Conservation (phyloP, 2,329 filamentous ascomycete species). For the Thyridium curvatum region DNA sequence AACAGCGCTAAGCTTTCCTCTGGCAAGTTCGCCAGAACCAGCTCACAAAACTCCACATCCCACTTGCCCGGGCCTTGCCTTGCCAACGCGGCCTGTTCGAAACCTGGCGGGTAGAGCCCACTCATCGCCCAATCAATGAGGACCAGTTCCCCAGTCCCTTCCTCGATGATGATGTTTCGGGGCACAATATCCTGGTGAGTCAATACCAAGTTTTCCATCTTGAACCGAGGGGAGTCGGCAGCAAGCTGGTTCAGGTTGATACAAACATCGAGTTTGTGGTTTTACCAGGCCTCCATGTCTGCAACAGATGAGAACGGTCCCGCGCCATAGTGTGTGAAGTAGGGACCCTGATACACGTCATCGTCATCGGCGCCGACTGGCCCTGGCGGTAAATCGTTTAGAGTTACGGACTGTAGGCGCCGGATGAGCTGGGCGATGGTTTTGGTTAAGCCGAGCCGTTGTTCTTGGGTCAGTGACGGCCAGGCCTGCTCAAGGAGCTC, state of each 20-base stretch:
- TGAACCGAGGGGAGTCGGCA: not conserved
- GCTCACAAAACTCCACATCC: too few relatives aligned
- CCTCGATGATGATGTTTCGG: conserved; percentile 1
- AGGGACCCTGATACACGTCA: not conserved
- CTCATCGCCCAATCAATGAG: not conserved
- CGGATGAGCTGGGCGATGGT: too few relatives aligned
- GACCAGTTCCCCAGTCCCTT: not conserved
- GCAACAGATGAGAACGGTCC: not conserved
- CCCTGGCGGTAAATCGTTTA: conserved; percentile 1
- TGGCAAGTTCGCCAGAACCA: too few relatives aligned
- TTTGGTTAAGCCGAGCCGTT: too few relatives aligned
- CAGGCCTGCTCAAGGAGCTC: too few relatives aligned
- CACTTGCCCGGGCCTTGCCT: too few relatives aligned
- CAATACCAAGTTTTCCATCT: not conserved
- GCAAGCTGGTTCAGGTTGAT: not conserved
- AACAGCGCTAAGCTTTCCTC: too few relatives aligned
- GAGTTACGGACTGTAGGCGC: too few relatives aligned
- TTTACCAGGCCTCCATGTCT: not conserved
- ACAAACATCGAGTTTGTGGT: conserved; percentile 2
- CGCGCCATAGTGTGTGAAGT: conserved; percentile 1
- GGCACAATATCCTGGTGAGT: conserved; percentile 1
- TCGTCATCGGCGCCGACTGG: not conserved
- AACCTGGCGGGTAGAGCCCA: not conserved
- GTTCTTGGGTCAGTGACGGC: too few relatives aligned
- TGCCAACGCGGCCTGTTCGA: conserved; percentile 1